Base-by-base conservation (phyloP, 2,329 filamentous ascomycete genomes). In the Clathrospora elynae region DNA sequence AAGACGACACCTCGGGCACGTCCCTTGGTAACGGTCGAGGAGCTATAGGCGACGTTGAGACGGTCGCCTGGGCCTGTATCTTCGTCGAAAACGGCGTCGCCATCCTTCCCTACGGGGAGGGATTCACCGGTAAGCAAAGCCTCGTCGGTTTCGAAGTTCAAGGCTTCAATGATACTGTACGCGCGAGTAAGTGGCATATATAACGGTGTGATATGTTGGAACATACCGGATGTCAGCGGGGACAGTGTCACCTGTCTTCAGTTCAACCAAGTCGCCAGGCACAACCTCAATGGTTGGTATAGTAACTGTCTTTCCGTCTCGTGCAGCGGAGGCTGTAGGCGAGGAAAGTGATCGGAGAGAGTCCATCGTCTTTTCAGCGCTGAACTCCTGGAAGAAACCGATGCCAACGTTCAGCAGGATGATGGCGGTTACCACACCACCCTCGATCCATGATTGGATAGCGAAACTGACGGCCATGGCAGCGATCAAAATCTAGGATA, bases 111-210 rank as follows among this genome's bases (percentile, higher is more conserved):
- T 43, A 86, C 83, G 31, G 85, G 80, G 18, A 86, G 70, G 13
- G 85, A 86, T 70, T 88, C 85, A 53, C 85, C 85, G 4, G 85
- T 88, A 28, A 88, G 74, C 30, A 86, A 74, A 11, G 85, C 83
- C 64, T 88, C 84, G 47, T 92, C 87, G 47, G 84, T 86, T 38
- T 87, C 86, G 47, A 90, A 74, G 66, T 92, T 92, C 67, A 90
- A 81, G 42, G 79, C 79, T 49, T 84, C 78, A 45, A 84, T 65
- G 3, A 80, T 61, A 25, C 69, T 66, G 25, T 5, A n/a, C 3
- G 28, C 12, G 14, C 10, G 33, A 42, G 46, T 45, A 49, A 35
- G 33, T 26, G 16, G 5, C 9, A 29, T 5, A 11, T 7, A 16
- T 20, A 18, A 22, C 5, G 2, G 5, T 34, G 4, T 24, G 6